Conservation (phyloP, 139 green algal genomes). For the Chlamydomonas asymmetrica region DNA sequence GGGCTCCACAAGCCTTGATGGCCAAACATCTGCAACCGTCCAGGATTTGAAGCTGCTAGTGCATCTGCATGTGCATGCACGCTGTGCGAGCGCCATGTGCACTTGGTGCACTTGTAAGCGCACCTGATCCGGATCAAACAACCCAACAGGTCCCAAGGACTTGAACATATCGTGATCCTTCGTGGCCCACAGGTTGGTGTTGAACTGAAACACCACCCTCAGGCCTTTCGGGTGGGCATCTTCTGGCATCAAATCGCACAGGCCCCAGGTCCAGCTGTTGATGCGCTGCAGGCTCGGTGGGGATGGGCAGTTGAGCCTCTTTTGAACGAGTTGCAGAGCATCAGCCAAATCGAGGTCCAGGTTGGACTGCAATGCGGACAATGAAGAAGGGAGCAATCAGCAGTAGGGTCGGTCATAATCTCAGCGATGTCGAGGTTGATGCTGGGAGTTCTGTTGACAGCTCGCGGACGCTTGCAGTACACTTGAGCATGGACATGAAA, state of each 20-base stretch:
- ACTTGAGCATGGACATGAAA: too few relatives aligned
- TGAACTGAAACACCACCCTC: slow-evolving; percentile 17
- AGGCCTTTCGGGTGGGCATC: slow-evolving; percentile 16
- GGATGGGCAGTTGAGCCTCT: background rate
- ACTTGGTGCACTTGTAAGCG: background rate
- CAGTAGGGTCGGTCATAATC: too few relatives aligned
- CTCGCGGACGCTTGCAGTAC: too few relatives aligned
- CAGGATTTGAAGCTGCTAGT: background rate
- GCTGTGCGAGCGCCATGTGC: slow-evolving; percentile 1
- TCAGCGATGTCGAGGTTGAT: too few relatives aligned
- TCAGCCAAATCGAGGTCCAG: background rate
- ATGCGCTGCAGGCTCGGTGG: background rate
- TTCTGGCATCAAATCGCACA: background rate
- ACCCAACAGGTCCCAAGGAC: slow-evolving; percentile 12
- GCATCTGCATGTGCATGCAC: background rate
- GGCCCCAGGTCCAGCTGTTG: too few relatives aligned
- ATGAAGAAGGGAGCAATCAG: too few relatives aligned
- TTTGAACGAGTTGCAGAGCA: too few relatives aligned
- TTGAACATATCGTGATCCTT: background rate
- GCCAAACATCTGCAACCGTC: background rate
- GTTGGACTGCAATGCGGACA: slow-evolving; percentile 5
- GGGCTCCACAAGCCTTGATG: background rate
- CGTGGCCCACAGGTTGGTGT: slow-evolving; percentile 32
- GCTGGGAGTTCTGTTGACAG: too few relatives aligned
- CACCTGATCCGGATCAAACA: slow-evolving; percentile 17